These are phyloP conservation scores for Linnemannia schmuckeri DNA, from an alignment of 192 early-diverging fungal genomes.

Conservation along the genomic window DNA sequence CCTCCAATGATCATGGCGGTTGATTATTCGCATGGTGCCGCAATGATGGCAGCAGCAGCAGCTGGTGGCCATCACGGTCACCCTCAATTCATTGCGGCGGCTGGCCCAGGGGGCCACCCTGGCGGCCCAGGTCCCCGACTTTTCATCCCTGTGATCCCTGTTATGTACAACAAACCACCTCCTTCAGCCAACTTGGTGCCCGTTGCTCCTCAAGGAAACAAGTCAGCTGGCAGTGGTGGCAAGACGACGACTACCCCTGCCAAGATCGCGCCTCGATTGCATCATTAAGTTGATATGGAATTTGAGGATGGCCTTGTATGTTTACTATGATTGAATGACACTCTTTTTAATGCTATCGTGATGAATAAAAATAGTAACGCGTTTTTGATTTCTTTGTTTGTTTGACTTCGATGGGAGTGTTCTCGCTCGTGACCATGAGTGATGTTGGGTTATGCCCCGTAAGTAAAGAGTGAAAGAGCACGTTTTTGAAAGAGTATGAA, in stretches of 20 bases:
- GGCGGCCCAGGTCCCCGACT: slow-evolving; percentile 17
- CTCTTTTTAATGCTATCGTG: background rate
- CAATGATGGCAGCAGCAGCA: background rate
- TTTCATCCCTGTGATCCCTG: slow-evolving; percentile 53
- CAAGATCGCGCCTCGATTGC: slow-evolving; percentile 40
- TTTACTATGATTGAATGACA: background rate
- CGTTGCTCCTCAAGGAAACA: background rate
- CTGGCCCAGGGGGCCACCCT: background rate
- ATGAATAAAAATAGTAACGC: slow-evolving; percentile 13
- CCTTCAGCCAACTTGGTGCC: slow-evolving; percentile 5
- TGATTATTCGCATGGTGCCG: slow-evolving; percentile 30
- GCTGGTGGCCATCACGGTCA: slow-evolving; percentile 8
- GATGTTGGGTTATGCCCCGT: background rate
- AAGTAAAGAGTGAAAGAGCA: background rate
- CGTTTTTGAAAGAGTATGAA: background rate
- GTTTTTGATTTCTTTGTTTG: background rate
- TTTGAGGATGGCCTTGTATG: background rate
- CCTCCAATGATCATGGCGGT: slow-evolving; percentile 52
- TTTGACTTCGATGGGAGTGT: background rate
- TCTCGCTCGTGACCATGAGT: background rate
- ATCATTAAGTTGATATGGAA: slow-evolving; percentile 12
- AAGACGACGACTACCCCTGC: slow-evolving; percentile 33
- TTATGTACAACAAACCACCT: slow-evolving; percentile 49
- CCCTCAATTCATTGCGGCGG: slow-evolving; percentile 26
- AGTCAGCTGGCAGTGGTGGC: background rate